Evolutionary conservation across 2,329 filamentous ascomycete species (phyloP).

Genomic region (Peltaster fructicola): DNA sequence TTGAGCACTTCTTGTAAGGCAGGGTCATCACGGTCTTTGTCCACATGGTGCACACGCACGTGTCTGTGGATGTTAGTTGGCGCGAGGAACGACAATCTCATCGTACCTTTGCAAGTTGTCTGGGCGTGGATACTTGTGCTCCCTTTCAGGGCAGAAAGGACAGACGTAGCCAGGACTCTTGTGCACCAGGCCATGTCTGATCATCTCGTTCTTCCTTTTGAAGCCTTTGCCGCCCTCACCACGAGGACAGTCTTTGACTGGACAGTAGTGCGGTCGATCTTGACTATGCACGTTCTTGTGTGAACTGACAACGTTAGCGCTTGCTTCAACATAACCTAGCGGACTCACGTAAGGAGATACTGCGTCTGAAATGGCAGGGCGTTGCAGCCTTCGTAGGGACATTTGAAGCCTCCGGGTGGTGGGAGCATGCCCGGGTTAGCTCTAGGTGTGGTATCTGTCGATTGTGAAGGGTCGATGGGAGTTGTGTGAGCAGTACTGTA

Average conservation of each 20-base stretch:
- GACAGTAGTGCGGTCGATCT: conserved; percentile 46
- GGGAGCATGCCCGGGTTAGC: conserved; percentile 8
- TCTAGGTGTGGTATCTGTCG: conserved; percentile 14
- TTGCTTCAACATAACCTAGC: no score
- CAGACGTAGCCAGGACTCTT: conserved; percentile 90
- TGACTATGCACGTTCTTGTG: conserved; percentile 54
- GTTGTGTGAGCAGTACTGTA: conserved; percentile 20
- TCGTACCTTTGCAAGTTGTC: conserved; percentile 90
- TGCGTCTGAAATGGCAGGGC: conserved; percentile 61
- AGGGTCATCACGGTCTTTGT: conserved; percentile 79
- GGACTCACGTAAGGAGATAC: conserved; percentile 53
- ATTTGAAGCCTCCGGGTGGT: conserved; percentile 34
- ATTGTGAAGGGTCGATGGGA: conserved; percentile 17
- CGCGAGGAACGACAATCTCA: conserved; percentile 14
- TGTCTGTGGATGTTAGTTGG: conserved; percentile 40
- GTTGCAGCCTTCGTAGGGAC: conserved; percentile 45
- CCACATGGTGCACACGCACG: conserved; percentile 77
- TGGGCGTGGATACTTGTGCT: conserved; percentile 85
- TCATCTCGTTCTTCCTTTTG: conserved; percentile 55
- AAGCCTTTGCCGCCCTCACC: conserved; percentile 47
- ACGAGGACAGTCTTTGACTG: conserved; percentile 38
- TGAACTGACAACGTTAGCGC: conserved; percentile 35
- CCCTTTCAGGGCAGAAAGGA: conserved; percentile 83
- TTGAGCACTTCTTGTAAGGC: conserved; percentile 65
- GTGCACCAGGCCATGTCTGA: conserved; percentile 71